Evolutionary conservation across 2,329 filamentous ascomycete species (phyloP).

Genomic region (Neonectria ditissima): DNA sequence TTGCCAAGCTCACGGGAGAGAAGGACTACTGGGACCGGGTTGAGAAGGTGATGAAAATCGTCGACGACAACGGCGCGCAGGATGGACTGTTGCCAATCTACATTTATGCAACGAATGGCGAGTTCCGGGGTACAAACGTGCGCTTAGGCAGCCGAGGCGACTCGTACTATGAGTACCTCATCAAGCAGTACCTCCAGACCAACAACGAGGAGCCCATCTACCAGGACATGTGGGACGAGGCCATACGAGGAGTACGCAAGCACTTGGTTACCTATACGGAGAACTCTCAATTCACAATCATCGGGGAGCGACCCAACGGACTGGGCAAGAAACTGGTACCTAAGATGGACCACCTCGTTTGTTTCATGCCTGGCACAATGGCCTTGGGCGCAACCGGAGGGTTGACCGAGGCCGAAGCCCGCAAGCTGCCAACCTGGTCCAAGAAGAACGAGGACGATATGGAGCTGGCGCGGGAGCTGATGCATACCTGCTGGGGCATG

Average conservation of each 20-base stretch:
- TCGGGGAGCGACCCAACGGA: conserved; percentile 86
- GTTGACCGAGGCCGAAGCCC: conserved; percentile 78
- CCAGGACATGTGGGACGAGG: conserved; percentile 91
- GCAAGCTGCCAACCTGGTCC: conserved; percentile 78
- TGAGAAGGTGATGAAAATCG: conserved; percentile 90
- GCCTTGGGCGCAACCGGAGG: conserved; percentile 89
- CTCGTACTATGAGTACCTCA: conserved; percentile 98
- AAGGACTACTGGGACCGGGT: conserved; percentile 91
- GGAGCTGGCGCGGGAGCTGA: conserved; percentile 86
- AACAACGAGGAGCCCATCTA: conserved; percentile 88
- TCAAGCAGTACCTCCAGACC: conserved; percentile 98
- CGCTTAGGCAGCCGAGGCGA: conserved; percentile 93
- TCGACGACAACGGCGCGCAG: conserved; percentile 82
- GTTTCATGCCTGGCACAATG: conserved; percentile 97
- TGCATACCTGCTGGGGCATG: conserved; percentile 98
- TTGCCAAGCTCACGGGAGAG: conserved; percentile 94
- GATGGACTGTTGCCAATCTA: conserved; percentile 94
- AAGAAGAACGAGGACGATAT: conserved; percentile 88
- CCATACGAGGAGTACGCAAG: conserved; percentile 86
- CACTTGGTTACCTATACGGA: conserved; percentile 91
- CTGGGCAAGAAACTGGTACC: conserved; percentile 74
- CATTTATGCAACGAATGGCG: conserved; percentile 81
- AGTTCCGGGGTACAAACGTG: conserved; percentile 87
- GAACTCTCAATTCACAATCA: conserved; percentile 83
- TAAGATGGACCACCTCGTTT: conserved; percentile 99